Evolutionary conservation across 2,329 filamentous ascomycete species (phyloP), one percentile per base, ranked within the genome.

Genomic region (Thyridium curvatum): DNA sequence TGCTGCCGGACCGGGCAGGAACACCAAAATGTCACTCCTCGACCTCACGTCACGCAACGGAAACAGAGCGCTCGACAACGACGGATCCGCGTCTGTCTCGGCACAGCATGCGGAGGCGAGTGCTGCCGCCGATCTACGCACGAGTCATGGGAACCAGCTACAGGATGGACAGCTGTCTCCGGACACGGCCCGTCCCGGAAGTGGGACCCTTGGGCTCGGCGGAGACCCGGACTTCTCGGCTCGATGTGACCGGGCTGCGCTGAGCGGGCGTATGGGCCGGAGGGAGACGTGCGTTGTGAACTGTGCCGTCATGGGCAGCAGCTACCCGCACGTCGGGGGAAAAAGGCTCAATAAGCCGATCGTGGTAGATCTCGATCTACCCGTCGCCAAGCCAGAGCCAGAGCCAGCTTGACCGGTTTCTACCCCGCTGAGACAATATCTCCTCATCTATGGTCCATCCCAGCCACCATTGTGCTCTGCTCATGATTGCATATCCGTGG

Each of bases 271-370:
- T 21, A 55, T 62, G 47, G 65, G 68, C 34, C 69, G 77, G 49
- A 65, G 55, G 43, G 84, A 91, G 64, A 93, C 86, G 1, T 90
- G 81, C 54, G 65, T 94, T 38, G 74, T 93, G 49, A 94, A 94
- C 61, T 85, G 85, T 18, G 80, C 86, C 15, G 80, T 90, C 45
- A 74, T 84, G 69, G 79, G 78, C 32, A 79, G 71, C 16, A 80
- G 74, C 44, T 82, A 77, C 61, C 82, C 82, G 36, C 79, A 84
- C 46, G 51, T 50, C 1, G 71, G 68, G 2, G 77, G 77, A 13
- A 85, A 81, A 56, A 69, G 61, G 44, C 79, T 85, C 60, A 80
- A 90, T 59, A 86, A 89, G 55, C 82, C 87, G 15, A 83, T 94
- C 48, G 82, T 94, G n/a, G 79, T 94, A 12, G 86, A 94, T 55